phyloP scores from a whole-genome alignment of 768 basidiomycete genomes.

The Hygrocybe coccinea region DNA sequence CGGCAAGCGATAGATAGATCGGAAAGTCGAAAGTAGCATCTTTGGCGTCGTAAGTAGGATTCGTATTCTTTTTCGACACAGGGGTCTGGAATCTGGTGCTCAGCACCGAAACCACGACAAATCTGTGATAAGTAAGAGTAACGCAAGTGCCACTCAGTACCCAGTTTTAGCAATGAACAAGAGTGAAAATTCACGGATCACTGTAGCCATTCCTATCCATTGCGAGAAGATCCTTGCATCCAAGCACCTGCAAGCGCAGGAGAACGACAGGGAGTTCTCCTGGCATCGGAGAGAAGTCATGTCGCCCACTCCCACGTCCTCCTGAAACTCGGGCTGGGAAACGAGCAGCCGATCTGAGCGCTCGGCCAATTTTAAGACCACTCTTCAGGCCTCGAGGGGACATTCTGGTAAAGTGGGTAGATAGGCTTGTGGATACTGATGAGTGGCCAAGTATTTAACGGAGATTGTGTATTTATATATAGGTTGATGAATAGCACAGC shows the following conservation, averaged over 20 bases:
- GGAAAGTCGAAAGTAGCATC: constrained; percentile 90
- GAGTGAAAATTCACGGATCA: constrained; percentile 67
- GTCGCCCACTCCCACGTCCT: constrained; percentile 31
- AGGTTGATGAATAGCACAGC: no score
- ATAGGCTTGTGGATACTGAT: not conserved
- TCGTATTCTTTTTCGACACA: constrained; percentile 64
- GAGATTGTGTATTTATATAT: not conserved
- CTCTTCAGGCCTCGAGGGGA: constrained; percentile 15
- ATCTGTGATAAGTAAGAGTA: constrained; percentile 36
- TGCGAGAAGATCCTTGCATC: constrained; percentile 55
- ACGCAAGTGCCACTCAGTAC: not conserved
- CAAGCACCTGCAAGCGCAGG: constrained; percentile 63
- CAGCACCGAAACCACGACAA: constrained; percentile 62
- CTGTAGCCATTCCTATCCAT: constrained; percentile 67
- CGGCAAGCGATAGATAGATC: constrained; percentile 70
- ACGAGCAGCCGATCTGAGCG: constrained; percentile 54
- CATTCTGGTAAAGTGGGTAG: constrained; percentile 22
- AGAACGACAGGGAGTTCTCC: constrained; percentile 66
- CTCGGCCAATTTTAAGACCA: constrained; percentile 52
- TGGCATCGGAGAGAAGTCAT: constrained; percentile 37
- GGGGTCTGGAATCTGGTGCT: constrained; percentile 65
- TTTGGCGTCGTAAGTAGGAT: constrained; percentile 59
- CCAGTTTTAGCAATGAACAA: not conserved
- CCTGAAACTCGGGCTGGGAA: constrained; percentile 47
- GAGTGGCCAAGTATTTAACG: not conserved